phyloP scores from a whole-genome alignment of 257 asterid species.

The Scutellaria baicalensis region DNA sequence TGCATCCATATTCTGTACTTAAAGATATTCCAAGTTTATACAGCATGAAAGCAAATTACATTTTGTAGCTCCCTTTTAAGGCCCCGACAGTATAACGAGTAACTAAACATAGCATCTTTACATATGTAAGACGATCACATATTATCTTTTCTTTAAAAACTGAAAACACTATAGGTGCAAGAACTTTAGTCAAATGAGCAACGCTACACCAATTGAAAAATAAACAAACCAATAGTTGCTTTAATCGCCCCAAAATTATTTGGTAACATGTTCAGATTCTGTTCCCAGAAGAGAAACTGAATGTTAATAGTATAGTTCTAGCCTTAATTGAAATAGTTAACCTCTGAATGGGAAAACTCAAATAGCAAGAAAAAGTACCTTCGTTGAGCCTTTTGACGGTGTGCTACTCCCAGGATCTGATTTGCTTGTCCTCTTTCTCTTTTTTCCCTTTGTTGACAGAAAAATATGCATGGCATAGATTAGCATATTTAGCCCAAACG shows the following conservation, averaged over 20 bases:
- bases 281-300: not conserved
- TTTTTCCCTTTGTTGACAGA: slow-evolving; percentile 60
- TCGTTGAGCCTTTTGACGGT: slow-evolving; percentile 52
- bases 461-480: not conserved
- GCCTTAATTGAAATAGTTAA: slow-evolving; percentile 1
- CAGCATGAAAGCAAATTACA: not conserved
- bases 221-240: not conserved
- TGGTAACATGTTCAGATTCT: too few relatives aligned
- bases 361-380: slow-evolving; percentile 35
- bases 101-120: not conserved
- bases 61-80: not conserved
- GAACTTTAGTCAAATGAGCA: not conserved
- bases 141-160: not conserved
- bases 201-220: not conserved
- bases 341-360: not conserved
- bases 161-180: not conserved
- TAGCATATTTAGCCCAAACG: slow-evolving; percentile 5
- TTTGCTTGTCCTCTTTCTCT: slow-evolving; percentile 65
- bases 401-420: slow-evolving; percentile 45
- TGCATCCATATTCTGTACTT: not conserved
- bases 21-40: not conserved
- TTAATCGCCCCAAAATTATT: too few relatives aligned
- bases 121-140: not conserved
- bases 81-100: not conserved
- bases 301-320: not conserved